Conservation (phyloP, 208 protist genomes). For the Herpetomonas tarakana region DNA sequence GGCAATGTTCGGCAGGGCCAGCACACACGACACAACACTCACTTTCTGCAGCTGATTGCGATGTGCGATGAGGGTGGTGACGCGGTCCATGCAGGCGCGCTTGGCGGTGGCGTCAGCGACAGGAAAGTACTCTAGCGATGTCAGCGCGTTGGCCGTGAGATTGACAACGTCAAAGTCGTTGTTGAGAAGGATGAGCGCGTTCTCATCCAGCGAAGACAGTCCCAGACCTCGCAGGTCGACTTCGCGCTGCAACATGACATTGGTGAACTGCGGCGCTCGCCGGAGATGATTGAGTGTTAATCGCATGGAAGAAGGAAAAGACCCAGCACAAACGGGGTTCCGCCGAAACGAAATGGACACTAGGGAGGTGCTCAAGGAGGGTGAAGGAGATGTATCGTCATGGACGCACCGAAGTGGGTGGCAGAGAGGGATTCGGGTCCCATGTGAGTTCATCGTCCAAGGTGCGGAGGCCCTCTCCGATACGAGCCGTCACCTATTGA, state of each 20-base stretch:
- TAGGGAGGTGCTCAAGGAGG: not conserved
- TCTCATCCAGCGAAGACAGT: slow-evolving; percentile 76
- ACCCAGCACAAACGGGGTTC: no score
- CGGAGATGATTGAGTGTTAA: slow-evolving; percentile 71
- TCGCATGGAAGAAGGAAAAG: slow-evolving; percentile 49
- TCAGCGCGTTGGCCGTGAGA: slow-evolving; percentile 73
- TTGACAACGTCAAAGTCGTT: slow-evolving; percentile 88
- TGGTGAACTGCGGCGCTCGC: slow-evolving; percentile 83
- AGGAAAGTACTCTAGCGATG: slow-evolving; percentile 78
- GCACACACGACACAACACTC: slow-evolving; percentile 64
- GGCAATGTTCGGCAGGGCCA: slow-evolving; percentile 60
- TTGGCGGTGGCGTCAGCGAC: slow-evolving; percentile 10
- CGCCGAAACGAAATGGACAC: not conserved
- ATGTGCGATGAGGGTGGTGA: slow-evolving; percentile 75
- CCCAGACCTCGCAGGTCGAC: slow-evolving; percentile 81
- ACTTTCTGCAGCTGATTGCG: slow-evolving; percentile 78
- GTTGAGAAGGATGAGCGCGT: slow-evolving; percentile 53
- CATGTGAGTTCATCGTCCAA: no score
- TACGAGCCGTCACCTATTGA: no score
- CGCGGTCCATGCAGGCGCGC: slow-evolving; percentile 39
- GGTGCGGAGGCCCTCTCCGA: no score
- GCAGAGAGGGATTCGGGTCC: no score
- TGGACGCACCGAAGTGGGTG: no score
- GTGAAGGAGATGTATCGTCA: no score
- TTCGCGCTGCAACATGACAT: slow-evolving; percentile 77